phyloP scores from a whole-genome alignment of 2,329 filamentous ascomycete species.

The Keithomyces neogunnii region DNA sequence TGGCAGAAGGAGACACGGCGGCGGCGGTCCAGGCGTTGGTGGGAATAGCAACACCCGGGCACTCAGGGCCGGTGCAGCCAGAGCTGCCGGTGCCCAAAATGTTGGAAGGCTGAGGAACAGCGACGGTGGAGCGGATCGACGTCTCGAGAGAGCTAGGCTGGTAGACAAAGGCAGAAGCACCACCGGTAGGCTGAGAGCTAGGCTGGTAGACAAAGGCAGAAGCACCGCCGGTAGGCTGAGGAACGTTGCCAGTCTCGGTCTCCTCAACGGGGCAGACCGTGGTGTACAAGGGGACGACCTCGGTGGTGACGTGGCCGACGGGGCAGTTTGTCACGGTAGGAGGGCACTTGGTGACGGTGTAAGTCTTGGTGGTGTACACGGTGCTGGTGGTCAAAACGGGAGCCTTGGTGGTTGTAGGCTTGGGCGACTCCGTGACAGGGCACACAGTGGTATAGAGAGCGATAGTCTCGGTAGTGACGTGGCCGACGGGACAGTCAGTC shows the following conservation, averaged over 20 bases:
- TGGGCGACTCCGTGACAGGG: slow-evolving; percentile 15
- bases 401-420: slow-evolving; percentile 7
- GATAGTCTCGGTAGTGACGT: slow-evolving; percentile 24
- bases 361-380: slow-evolving; percentile 26
- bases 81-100: background rate
- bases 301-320: slow-evolving; percentile 7
- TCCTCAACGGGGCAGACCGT: slow-evolving; percentile 2
- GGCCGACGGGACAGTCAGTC: slow-evolving; percentile 36
- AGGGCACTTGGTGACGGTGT: slow-evolving; percentile 44
- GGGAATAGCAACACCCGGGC: slow-evolving; percentile 12
- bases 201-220: background rate
- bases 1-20: slow-evolving; percentile 6
- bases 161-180: background rate
- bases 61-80: slow-evolving; percentile 6
- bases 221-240: background rate
- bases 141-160: slow-evolving; percentile 10
- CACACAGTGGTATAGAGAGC: slow-evolving; percentile 28
- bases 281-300: slow-evolving; percentile 5
- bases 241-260: slow-evolving; percentile 2
- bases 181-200: slow-evolving; percentile 3
- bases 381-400: slow-evolving; percentile 11
- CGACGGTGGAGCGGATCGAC: slow-evolving; percentile 10
- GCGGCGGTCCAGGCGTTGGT: slow-evolving; percentile 9
- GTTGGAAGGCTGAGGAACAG: background rate
- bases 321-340: slow-evolving; percentile 29